Evolutionary conservation across 345 rosid genomes (phyloP).

Genomic region (Conringia planisiliqua): DNA sequence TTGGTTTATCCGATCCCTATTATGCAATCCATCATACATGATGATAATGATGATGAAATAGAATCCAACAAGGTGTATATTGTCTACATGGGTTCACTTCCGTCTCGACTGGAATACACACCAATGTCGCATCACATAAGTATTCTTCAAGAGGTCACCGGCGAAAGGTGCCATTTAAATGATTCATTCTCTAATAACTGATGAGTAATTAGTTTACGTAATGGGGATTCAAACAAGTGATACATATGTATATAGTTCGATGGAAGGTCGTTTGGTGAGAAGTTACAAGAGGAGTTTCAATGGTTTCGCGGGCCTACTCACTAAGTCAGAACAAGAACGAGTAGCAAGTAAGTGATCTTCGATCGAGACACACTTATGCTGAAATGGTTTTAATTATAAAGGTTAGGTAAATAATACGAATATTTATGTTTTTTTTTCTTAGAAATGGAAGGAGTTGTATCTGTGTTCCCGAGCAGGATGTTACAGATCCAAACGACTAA

Average conservation of each 20-base stretch:
- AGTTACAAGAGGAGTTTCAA: too few species aligned
- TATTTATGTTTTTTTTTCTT: not conserved
- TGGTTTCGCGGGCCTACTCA: slow-evolving; percentile 56
- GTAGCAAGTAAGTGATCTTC: slow-evolving; percentile 36
- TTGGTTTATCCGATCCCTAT: too few species aligned
- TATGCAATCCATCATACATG: not conserved
- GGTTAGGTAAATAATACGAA: not conserved
- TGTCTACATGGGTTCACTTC: slow-evolving; percentile 45
- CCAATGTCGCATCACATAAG: slow-evolving; percentile 29
- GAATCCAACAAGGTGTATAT: slow-evolving; percentile 29
- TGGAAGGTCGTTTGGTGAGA: slow-evolving; percentile 25
- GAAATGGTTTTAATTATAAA: not conserved
- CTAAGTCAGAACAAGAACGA: slow-evolving; percentile 37
- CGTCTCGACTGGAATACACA: slow-evolving; percentile 14
- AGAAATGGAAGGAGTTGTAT: slow-evolving; percentile 45
- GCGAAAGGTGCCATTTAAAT: slow-evolving; percentile 15
- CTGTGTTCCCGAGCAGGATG: slow-evolving; percentile 41
- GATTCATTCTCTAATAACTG: not conserved
- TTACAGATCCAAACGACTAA: slow-evolving; percentile 42
- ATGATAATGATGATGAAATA: not conserved
- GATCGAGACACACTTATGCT: not conserved
- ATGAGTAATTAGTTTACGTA: not conserved
- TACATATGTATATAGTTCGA: slow-evolving; percentile 24
- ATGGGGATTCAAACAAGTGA: not conserved
- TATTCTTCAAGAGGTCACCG: slow-evolving; percentile 33